These are phyloP conservation scores for Nymphaea colorata DNA, from an alignment of 164 flowering plant genomes.

Conservation along the genomic window DNA sequence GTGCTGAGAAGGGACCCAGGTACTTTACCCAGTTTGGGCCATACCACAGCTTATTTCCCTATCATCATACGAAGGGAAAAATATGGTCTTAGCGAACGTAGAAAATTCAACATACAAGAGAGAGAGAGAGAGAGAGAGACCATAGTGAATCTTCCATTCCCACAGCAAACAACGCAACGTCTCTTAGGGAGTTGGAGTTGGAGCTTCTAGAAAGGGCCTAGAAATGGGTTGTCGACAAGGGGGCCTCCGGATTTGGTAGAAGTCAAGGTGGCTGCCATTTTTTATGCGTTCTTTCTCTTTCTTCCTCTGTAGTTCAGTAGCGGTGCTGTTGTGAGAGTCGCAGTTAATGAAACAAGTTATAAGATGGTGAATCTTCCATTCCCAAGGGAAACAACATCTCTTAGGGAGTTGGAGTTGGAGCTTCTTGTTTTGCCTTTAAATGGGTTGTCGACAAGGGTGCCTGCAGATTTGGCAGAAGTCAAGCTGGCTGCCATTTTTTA, in stretches of 20 bases:
- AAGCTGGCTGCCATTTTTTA: no score
- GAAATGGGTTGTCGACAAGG: constrained; percentile 51
- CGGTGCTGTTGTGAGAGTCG: neutral
- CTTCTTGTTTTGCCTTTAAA: no score
- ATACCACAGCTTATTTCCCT: constrained; percentile 75
- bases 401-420: no score
- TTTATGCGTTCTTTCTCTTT: neutral
- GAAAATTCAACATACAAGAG: neutral
- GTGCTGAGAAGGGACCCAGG: constrained; percentile 95
- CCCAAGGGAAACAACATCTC: no score
- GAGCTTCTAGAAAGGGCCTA: no score
- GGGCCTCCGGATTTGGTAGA: constrained; percentile 23
- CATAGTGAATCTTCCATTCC: constrained; percentile 59
- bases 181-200: constrained; percentile 44
- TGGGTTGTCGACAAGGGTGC: no score
- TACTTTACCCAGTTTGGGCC: constrained; percentile 93
- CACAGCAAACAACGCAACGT: constrained; percentile 59
- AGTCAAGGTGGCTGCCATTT: constrained; percentile 35
- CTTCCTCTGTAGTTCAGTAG: neutral
- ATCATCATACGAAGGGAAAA: constrained; percentile 2
- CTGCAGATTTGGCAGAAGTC: no score
- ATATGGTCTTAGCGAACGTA: no score
- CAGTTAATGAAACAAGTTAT: constrained; percentile 4
- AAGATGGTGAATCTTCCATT: no score
- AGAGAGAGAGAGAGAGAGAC: constrained; percentile 16